Conservation (phyloP, 805 yeast genomes). For the Lipomyces yamadae region DNA sequence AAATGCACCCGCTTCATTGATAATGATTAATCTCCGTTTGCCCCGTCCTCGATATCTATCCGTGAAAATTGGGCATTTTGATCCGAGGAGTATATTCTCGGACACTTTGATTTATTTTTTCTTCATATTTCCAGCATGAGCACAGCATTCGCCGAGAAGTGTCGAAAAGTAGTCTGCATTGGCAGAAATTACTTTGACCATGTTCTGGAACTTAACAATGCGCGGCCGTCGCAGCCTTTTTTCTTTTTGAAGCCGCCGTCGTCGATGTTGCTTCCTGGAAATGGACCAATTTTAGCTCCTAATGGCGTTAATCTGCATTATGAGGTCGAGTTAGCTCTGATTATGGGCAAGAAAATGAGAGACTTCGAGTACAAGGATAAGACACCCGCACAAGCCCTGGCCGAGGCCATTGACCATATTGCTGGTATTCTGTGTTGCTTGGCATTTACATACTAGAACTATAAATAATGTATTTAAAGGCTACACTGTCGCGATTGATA, state of each 20-base stretch:
- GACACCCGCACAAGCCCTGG: conserved; percentile 60
- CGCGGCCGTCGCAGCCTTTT: conserved; percentile 83
- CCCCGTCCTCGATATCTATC: background rate
- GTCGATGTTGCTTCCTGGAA: conserved; percentile 64
- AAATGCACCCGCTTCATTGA: too few relatives aligned
- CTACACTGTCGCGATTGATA: conserved; percentile 85
- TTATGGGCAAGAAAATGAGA: conserved; percentile 58
- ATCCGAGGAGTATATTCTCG: background rate
- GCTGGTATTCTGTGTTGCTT: conserved; percentile 54
- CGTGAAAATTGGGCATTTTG: background rate
- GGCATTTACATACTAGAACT: background rate
- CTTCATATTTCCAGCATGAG: conserved; percentile 16
- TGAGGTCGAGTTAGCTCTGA: conserved; percentile 88
- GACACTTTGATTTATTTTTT: background rate
- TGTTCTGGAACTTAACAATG: conserved; percentile 83
- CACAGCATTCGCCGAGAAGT: conserved; percentile 32
- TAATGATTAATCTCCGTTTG: background rate
- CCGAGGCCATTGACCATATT: conserved; percentile 76
- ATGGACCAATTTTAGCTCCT: conserved; percentile 84
- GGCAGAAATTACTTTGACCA: conserved; percentile 99
- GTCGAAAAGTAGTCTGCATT: conserved; percentile 79
- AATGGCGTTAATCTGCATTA: conserved; percentile 81
- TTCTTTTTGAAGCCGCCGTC: conserved; percentile 91
- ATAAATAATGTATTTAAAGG: conserved; percentile 24
- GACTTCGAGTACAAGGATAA: conserved; percentile 41